phyloP scores from a whole-genome alignment of 2,329 filamentous ascomycete genomes.

The Verticillium dahliae region DNA sequence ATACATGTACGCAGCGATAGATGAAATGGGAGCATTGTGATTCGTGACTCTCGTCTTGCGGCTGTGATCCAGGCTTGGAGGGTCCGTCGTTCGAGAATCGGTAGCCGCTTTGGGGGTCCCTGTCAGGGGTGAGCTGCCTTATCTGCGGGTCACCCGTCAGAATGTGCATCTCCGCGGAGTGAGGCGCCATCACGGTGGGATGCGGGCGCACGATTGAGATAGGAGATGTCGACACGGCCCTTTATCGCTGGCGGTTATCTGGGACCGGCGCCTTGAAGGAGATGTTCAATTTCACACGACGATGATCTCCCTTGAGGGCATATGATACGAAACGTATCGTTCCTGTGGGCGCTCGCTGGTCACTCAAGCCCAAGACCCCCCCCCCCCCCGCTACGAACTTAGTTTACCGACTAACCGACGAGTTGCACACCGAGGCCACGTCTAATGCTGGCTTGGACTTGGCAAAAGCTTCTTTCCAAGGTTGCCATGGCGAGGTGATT shows the following conservation, averaged over 20 bases:
- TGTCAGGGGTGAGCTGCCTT: not conserved
- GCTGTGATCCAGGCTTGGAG: not conserved
- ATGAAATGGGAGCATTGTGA: not conserved
- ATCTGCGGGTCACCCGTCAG: conserved; percentile 8
- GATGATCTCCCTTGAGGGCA: not conserved
- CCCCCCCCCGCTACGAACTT: too few species aligned
- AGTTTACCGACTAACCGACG: not conserved
- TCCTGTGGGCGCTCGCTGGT: too few species aligned
- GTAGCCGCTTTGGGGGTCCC: not conserved
- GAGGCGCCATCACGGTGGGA: not conserved
- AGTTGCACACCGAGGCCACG: too few species aligned
- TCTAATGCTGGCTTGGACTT: not conserved
- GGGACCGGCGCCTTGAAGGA: not conserved
- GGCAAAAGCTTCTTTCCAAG: conserved; percentile 10
- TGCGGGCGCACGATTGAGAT: not conserved
- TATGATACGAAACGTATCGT: too few species aligned
- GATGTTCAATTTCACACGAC: not conserved
- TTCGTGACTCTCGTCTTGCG: not conserved
- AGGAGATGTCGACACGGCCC: not conserved
- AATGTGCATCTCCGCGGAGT: not conserved
- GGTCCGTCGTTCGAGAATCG: not conserved
- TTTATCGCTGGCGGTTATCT: not conserved
- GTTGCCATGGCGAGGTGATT: not conserved
- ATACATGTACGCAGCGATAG: not conserved
- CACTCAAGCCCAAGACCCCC: too few species aligned